These are phyloP conservation scores for Rubia peregrina DNA, from an alignment of 305 asterid genomes.

Conservation along the genomic window DNA sequence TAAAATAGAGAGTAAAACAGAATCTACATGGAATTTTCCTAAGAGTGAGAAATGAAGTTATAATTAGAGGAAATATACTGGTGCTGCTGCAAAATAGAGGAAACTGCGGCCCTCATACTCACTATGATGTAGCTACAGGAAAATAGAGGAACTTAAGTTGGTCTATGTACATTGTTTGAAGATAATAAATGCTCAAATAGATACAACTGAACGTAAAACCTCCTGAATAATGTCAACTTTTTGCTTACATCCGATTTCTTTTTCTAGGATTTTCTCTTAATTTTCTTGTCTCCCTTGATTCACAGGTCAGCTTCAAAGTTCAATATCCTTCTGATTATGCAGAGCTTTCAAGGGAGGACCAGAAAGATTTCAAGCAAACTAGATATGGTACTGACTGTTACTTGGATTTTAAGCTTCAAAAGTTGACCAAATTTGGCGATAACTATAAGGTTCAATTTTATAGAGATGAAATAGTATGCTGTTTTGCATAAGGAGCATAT, in stretches of 20 bases:
- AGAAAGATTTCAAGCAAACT: constrained; percentile 89
- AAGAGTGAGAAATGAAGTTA: not conserved
- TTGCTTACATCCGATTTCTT: not conserved
- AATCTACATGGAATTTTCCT: not conserved
- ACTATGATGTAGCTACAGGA: not conserved
- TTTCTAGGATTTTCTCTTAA: not conserved
- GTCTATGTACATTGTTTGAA: constrained; percentile 3
- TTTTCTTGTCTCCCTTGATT: constrained; percentile 5
- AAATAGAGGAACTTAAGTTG: not conserved
- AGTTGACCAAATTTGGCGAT: not conserved
- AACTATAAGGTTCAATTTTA: not conserved
- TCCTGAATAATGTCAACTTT: not conserved
- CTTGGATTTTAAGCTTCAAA: not conserved
- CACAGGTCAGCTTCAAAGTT: constrained; percentile 81
- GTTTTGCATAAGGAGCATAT: not conserved
- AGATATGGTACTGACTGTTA: constrained; percentile 63
- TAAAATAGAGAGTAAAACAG: not conserved
- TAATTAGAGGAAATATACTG: not conserved
- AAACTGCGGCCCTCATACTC: not conserved
- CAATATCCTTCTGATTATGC: constrained; percentile 84
- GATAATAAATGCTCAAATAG: not conserved
- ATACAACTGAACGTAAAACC: not conserved
- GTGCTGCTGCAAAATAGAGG: not conserved
- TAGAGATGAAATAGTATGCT: not conserved
- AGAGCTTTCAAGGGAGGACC: constrained; percentile 88